Evolutionary conservation across 2,329 filamentous ascomycete species (phyloP), one percentile per base, ranked within the genome.

Genomic region (Cordyceps cicadae): DNA sequence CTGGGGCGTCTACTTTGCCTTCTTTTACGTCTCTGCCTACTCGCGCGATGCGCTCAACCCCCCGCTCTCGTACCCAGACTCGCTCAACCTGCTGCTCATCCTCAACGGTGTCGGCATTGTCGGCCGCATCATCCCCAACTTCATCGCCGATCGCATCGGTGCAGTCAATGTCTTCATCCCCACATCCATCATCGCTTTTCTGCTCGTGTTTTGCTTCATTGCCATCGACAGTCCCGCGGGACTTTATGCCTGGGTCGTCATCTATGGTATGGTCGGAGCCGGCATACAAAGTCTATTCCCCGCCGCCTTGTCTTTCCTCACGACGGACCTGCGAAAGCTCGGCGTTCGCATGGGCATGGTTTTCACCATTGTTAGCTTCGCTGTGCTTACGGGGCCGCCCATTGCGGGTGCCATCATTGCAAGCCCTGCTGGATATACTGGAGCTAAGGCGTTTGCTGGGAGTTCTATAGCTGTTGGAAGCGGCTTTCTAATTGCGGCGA

Each of bases 251-350:
- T 90, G 87, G 77, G 74, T 81, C 0, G 73, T 79, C 0, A 74
- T 86, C 52, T 89, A 87, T 68, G 88, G 88, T 2, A 73, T 89
- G 39, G 76, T 77, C 0, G 82, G 79, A 0, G 85, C 84, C 0
- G 83, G 77, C 0, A 81, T 89, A 46, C 86, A 89, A 73, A 80
- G 79, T 1, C 69, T 90, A 7, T 87, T 89, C 67, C 86, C 86
- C 0, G 84, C 84, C 0, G 67, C 80, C 0, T 67, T 88, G 48
- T 81, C 79, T 54, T 81, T 79, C 48, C 71, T 85, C 61, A 83
- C 80, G 2, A 74, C 73, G 5, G 81, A 85, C 66, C 70, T 79
- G 62, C 67, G 74, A 8, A 82, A 80, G 69, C 73, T 79, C 19
- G 82, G 82, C 1, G 77, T 79, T 2, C 71, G 82, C 9, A 81